These are phyloP conservation scores for Phylloporus sp. DNA, from an alignment of 768 basidiomycete species.

Conservation along the genomic window DNA sequence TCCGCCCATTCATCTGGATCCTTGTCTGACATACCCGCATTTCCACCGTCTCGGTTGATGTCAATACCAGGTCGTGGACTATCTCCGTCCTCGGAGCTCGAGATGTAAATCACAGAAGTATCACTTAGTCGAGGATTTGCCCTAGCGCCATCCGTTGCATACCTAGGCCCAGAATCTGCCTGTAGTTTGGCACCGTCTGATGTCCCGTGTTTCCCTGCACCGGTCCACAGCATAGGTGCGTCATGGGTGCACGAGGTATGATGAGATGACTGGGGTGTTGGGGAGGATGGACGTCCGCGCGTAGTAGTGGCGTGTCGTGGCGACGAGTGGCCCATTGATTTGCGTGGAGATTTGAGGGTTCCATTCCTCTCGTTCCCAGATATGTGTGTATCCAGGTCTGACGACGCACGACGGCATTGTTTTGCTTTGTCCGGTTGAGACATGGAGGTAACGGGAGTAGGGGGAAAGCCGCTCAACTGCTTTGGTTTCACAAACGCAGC, in stretches of 20 bases:
- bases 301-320: slow-evolving; percentile 11
- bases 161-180: not conserved
- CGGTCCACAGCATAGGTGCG: not conserved
- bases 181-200: not conserved
- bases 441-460: slow-evolving; percentile 8
- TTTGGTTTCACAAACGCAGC: not conserved
- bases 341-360: slow-evolving; percentile 24
- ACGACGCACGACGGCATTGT: not conserved
- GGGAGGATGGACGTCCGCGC: slow-evolving; percentile 10
- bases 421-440: not conserved
- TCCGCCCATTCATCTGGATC: not conserved
- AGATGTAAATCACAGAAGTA: slow-evolving; percentile 22
- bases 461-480: slow-evolving; percentile 3
- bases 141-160: not conserved
- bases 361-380: slow-evolving; percentile 6
- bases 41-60: not conserved
- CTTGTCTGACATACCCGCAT: not conserved
- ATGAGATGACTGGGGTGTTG: slow-evolving; percentile 3
- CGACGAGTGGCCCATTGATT: slow-evolving; percentile 22
- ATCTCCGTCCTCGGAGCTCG: slow-evolving; percentile 26
- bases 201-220: not conserved
- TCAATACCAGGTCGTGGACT: not conserved
- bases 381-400: not conserved
- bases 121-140: slow-evolving; percentile 10
- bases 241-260: not conserved